Evolutionary conservation across 768 basidiomycete genomes (phyloP), one percentile per base, ranked within the genome.

Genomic region (Fomitopsis serialis): DNA sequence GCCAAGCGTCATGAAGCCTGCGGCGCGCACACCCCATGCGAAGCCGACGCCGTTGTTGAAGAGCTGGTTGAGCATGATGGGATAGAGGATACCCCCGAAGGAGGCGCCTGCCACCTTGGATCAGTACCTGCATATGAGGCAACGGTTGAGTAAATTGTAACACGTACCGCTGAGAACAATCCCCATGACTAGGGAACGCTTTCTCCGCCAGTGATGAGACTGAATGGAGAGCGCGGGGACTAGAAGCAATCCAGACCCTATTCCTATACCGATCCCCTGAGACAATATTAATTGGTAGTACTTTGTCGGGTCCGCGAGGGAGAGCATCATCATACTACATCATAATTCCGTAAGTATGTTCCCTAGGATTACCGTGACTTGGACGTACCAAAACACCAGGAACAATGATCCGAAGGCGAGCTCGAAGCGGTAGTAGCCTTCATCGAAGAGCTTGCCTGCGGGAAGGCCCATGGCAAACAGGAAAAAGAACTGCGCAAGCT

Each of bases 231-330:
- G 60, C 2, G 77, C 71, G 1, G 79, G 80, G 17, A 78, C 59
- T 63, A 76, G 78, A 21, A 78, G 60, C 23, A 78, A 58, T 0
- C 77, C 74, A 34, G 71, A 68, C 2, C 76, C 76, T 2, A 78
- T 59, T 1, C 80, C 80, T 68, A 77, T 74, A 6, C 76, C 78
- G 23, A 82, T 64, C 1, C 75, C 79, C 65, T 82, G 79, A 0
- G 76, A 66, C 1, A 81, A 63, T 56, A 80, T 78, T 45, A 81
- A 69, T 65, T 79, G 70, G 49, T 74, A 77, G 57, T n/a, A 78
- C 35, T 68, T 69, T 66, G 25, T 70, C 63, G 25, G 63, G 56
- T 17, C 69, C 66, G 73, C 66, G 13, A 77, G 61, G 11, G 77
- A 78, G n/a, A 77, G 63, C 70, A 77, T 74, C 55, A 76, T 74